Conservation (phyloP, 345 rosid genomes). For the Alliaria petiolata region DNA sequence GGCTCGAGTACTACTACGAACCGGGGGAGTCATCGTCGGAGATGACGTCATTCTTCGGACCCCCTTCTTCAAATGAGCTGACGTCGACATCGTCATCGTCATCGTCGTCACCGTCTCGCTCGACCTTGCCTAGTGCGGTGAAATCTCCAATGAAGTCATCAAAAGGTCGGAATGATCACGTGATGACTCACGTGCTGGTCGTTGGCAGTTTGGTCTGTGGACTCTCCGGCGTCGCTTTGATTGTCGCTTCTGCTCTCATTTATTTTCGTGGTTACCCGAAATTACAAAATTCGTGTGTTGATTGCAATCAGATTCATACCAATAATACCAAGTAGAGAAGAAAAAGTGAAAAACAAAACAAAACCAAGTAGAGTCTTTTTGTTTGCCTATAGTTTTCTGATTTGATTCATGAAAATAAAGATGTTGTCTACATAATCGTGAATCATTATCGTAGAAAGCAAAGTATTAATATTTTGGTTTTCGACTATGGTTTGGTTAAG, state of each 20-base stretch:
- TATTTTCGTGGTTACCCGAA: slow-evolving; percentile 14
- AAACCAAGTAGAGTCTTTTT: background rate
- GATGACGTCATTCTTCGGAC: slow-evolving; percentile 54
- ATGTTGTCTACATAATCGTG: background rate
- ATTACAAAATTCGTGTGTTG: background rate
- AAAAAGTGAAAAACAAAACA: too few species aligned
- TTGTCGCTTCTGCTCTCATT: slow-evolving; percentile 32
- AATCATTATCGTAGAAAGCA: background rate
- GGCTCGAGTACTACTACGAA: slow-evolving; percentile 49
- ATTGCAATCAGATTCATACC: background rate
- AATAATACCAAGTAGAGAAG: background rate
- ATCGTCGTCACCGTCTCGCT: background rate
- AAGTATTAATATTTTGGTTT: background rate
- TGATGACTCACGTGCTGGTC: slow-evolving; percentile 26
- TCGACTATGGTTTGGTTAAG: background rate
- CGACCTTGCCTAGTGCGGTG: slow-evolving; percentile 31
- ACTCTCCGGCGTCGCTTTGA: slow-evolving; percentile 24
- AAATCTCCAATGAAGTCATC: slow-evolving; percentile 15
- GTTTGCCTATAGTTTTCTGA: background rate
- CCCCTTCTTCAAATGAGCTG: slow-evolving; percentile 20
- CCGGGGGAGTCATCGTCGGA: slow-evolving; percentile 40
- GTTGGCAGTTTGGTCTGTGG: slow-evolving; percentile 32
- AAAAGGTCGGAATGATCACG: background rate
- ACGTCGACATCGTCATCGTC: background rate
- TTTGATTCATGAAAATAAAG: background rate